phyloP scores from a whole-genome alignment of 1,284 basidiomycete genomes.

The Boletus calvinii region DNA sequence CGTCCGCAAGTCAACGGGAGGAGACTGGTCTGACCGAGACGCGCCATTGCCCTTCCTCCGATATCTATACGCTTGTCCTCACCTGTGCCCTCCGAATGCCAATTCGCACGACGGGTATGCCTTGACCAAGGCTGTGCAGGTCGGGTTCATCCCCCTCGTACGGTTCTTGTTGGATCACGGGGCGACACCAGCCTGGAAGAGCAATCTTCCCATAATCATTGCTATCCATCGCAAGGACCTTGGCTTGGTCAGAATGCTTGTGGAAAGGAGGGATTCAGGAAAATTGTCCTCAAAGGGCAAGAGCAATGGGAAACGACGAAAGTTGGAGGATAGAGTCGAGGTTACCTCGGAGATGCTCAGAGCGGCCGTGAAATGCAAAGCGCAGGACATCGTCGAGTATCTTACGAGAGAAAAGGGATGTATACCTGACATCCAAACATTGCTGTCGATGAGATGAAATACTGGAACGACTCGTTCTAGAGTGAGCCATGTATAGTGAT shows the following conservation, averaged over 20 bases:
- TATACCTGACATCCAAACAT: conserved; percentile 67
- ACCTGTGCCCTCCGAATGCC: conserved; percentile 42
- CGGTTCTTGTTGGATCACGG: conserved; percentile 67
- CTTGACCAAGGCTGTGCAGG: conserved; percentile 72
- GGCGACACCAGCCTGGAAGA: conserved; percentile 64
- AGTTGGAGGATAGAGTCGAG: conserved; percentile 56
- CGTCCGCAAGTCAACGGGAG: conserved; percentile 21
- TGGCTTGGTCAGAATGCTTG: conserved; percentile 64
- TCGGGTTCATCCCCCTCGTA: conserved; percentile 61
- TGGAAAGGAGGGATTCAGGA: conserved; percentile 52
- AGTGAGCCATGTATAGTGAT: neutral
- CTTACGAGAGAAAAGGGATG: conserved; percentile 75
- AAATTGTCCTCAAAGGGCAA: conserved; percentile 10
- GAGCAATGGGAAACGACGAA: conserved; percentile 47
- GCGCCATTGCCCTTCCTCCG: conserved; percentile 62
- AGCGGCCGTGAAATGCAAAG: conserved; percentile 59
- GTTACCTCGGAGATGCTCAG: conserved; percentile 61
- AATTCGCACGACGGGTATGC: conserved; percentile 77
- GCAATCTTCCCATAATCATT: conserved; percentile 63
- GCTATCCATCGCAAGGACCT: conserved; percentile 75
- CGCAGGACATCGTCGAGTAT: conserved; percentile 70
- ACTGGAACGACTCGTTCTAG: conserved; percentile 3
- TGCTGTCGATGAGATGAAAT: conserved; percentile 45
- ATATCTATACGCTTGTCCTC: conserved; percentile 48
- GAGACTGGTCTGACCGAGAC: conserved; percentile 43